phyloP scores from a whole-genome alignment of 2,329 filamentous ascomycete species.

The Xylaria arbuscula region DNA sequence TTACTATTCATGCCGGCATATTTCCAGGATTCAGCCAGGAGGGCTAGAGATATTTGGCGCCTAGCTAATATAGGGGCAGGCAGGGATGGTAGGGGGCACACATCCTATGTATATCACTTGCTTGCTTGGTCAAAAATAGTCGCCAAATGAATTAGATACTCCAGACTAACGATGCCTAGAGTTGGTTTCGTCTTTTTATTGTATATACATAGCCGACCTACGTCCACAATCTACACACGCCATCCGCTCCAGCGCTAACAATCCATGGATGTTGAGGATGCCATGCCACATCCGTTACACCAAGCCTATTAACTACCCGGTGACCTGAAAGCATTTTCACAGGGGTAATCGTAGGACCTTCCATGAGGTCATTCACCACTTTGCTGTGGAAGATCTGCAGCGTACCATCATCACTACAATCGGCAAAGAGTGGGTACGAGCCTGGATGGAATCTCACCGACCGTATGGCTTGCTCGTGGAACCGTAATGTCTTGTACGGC shows the following conservation, averaged over 20 bases:
- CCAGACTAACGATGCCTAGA: neutral
- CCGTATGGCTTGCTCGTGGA: conserved; percentile 92
- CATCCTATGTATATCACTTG: neutral
- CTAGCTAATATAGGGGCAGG: conserved; percentile 6
- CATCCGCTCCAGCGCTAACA: conserved; percentile 93
- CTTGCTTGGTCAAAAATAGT: conserved; percentile 34
- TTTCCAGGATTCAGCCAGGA: neutral
- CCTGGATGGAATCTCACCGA: conserved; percentile 84
- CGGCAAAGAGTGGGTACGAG: conserved; percentile 84
- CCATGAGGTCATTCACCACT: conserved; percentile 93
- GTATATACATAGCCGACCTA: conserved; percentile 49
- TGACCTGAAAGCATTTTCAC: conserved; percentile 94
- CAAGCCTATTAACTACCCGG: conserved; percentile 84
- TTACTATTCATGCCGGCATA: neutral
- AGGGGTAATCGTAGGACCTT: conserved; percentile 95
- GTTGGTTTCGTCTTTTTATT: conserved; percentile 23
- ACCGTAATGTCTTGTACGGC: conserved; percentile 96
- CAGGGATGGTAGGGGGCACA: neutral
- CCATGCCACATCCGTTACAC: conserved; percentile 95
- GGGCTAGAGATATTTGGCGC: neutral
- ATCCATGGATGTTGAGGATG: conserved; percentile 95
- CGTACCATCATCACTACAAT: conserved; percentile 93
- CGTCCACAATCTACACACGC: conserved; percentile 90
- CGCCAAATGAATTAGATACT: conserved; percentile 39
- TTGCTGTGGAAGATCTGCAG: conserved; percentile 97